A percentile compares a stretch with the other conserved stretches of the same genome.
Conservation (phyloP, 1,139 yeast species). For the Yamadazyma buinensis region DNA sequence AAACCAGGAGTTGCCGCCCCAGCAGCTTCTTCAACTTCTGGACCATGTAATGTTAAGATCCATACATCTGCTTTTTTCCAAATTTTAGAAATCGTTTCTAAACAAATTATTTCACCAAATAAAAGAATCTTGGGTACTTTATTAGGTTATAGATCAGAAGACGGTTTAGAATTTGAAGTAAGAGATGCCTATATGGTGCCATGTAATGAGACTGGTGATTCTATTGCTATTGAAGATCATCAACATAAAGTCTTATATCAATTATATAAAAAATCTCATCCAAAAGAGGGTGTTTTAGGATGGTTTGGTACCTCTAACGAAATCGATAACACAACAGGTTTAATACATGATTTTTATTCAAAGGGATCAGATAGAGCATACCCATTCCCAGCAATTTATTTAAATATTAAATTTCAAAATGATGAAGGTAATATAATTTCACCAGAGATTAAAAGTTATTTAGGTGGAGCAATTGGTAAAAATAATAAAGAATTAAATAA, state of each 20-base stretch:
- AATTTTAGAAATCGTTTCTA: constrained; percentile 49
- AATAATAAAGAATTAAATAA: constrained; percentile 17
- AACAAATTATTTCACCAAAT: constrained; percentile 39
- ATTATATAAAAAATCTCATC: constrained; percentile 74
- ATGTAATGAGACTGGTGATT: constrained; percentile 72
- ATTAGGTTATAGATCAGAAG: constrained; percentile 79
- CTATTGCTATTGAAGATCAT: constrained; percentile 70
- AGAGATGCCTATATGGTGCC: constrained; percentile 82
- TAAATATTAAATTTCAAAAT: constrained; percentile 51
- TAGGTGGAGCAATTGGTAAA: constrained; percentile 73
- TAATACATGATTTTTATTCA: constrained; percentile 80
- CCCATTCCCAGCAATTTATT: constrained; percentile 77
- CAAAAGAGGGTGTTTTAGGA: constrained; percentile 77
- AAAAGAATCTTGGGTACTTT: constrained; percentile 79
- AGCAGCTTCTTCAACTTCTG: constrained; percentile 43
- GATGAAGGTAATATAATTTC: constrained; percentile 34
- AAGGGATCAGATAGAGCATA: constrained; percentile 65
- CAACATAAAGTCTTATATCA: constrained; percentile 70
- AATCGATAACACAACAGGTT: constrained; percentile 73
- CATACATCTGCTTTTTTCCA: constrained; percentile 75
- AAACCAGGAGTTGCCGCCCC: constrained; percentile 59
- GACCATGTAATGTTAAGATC: constrained; percentile 50
- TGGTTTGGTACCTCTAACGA: constrained; percentile 75
- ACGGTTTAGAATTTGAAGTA: constrained; percentile 74
- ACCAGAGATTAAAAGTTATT: constrained; percentile 59